phyloP scores from a whole-genome alignment of 345 rosid genomes.

The Gossypium bickii region DNA sequence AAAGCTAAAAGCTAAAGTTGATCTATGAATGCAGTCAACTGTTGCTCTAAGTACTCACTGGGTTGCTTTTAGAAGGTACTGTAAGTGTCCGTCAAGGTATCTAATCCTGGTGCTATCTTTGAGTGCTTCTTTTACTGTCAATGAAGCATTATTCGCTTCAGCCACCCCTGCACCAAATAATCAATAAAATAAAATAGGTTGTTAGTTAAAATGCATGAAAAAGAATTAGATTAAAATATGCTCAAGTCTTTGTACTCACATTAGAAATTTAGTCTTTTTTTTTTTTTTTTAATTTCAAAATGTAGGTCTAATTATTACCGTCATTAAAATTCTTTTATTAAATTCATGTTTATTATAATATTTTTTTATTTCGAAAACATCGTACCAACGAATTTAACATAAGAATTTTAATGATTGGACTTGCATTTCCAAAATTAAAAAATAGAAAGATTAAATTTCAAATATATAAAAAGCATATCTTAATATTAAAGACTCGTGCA shows the following conservation, averaged over 20 bases:
- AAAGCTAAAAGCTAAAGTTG: neutral
- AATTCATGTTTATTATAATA: too few relatives aligned
- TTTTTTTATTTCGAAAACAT: too few relatives aligned
- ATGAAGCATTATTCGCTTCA: slow-evolving; percentile 21
- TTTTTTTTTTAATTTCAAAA: fast-evolving
- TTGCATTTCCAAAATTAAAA: too few relatives aligned
- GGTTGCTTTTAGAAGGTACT: slow-evolving; percentile 31
- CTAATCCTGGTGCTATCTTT: slow-evolving; percentile 38
- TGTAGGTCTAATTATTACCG: too few relatives aligned
- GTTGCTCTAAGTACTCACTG: slow-evolving; percentile 24
- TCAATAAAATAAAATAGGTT: neutral
- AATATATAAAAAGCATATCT: too few relatives aligned
- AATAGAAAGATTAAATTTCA: too few relatives aligned
- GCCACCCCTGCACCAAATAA: slow-evolving; percentile 15
- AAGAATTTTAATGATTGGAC: too few relatives aligned
- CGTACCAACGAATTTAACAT: too few relatives aligned
- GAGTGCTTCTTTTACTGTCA: slow-evolving; percentile 25
- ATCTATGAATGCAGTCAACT: neutral
- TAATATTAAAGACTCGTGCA: too few relatives aligned
- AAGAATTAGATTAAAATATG: neutral
- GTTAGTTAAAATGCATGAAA: neutral
- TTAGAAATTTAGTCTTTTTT: too few relatives aligned
- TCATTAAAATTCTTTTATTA: fast-evolving
- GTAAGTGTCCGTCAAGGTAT: slow-evolving; percentile 33
- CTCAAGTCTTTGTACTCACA: fast-evolving